Percentiles rank a stretch among this genome's conserved stretches.
These are phyloP conservation scores for Nicotiana undulata DNA, from an alignment of 257 asterid genomes.

Conservation along the genomic window DNA sequence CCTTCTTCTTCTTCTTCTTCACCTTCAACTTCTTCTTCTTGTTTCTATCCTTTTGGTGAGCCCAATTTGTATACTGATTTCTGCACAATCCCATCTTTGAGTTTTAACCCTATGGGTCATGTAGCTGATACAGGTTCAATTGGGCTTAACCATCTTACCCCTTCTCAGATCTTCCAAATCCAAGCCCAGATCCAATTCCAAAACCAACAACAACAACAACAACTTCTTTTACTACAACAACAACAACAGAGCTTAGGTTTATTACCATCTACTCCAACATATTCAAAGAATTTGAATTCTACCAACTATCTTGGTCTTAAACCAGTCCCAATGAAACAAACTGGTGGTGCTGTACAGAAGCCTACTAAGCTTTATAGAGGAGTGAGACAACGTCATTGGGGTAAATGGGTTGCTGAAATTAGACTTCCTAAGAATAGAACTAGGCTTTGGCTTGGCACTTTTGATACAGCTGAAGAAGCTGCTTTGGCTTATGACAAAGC, in stretches of 20 bases:
- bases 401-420: constrained; percentile 94
- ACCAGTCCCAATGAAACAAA: constrained; percentile 55
- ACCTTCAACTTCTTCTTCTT: constrained; percentile 11
- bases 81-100: constrained; percentile 40
- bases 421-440: constrained; percentile 85
- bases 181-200: constrained; percentile 56
- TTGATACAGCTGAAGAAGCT: constrained; percentile 83
- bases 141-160: constrained; percentile 50
- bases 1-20: constrained; percentile 2
- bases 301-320: constrained; percentile 41
- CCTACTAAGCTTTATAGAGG: constrained; percentile 76
- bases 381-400: constrained; percentile 92
- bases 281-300: constrained; percentile 18
- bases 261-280: constrained; percentile 1
- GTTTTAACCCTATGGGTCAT: constrained; percentile 31
- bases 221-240: constrained; percentile 9
- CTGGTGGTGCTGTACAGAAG: constrained; percentile 43
- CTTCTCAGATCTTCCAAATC: constrained; percentile 65
- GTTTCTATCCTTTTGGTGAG: constrained; percentile 17
- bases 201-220: constrained; percentile 29
- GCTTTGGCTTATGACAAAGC: constrained; percentile 86
- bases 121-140: constrained; percentile 38
- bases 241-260: constrained; percentile 29
- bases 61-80: constrained; percentile 32
- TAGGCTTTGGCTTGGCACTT: constrained; percentile 90